Evolutionary conservation across 768 basidiomycete genomes (phyloP).

Genomic region (Lentinula sp.): DNA sequence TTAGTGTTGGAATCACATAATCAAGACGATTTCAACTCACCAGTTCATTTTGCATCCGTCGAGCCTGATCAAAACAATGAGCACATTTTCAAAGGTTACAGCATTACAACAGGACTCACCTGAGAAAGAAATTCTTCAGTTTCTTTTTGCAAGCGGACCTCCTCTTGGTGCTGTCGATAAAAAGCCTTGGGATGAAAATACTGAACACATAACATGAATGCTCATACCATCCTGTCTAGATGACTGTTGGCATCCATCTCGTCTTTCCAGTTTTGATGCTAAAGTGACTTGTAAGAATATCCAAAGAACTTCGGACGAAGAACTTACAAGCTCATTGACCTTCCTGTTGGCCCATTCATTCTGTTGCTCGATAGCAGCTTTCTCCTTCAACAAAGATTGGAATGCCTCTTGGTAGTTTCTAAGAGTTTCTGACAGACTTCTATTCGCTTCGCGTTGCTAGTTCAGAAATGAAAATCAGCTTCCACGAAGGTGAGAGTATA

Average conservation of each 20-base stretch:
- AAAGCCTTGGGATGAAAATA: neutral
- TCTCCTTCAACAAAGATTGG: neutral
- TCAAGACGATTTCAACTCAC: neutral
- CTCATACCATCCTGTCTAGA: neutral
- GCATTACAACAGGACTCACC: neutral
- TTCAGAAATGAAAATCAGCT: neutral
- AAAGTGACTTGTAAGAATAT: neutral
- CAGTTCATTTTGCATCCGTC: neutral
- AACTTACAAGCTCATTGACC: neutral
- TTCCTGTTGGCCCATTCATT: neutral
- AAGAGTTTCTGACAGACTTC: neutral
- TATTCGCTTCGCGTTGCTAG: neutral
- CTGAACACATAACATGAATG: neutral
- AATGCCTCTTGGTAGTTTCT: neutral
- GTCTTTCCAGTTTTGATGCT: neutral
- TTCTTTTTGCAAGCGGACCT: neutral
- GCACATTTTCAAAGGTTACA: neutral
- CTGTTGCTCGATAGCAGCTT: neutral
- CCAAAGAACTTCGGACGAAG: neutral
- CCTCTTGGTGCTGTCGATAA: neutral
- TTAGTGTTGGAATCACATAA: neutral
- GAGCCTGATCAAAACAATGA: neutral
- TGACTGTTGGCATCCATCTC: neutral
- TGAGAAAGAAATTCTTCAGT: neutral
- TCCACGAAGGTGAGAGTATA: neutral